phyloP scores from a whole-genome alignment of 2,329 filamentous ascomycete species.

The Fusarium sp. region DNA sequence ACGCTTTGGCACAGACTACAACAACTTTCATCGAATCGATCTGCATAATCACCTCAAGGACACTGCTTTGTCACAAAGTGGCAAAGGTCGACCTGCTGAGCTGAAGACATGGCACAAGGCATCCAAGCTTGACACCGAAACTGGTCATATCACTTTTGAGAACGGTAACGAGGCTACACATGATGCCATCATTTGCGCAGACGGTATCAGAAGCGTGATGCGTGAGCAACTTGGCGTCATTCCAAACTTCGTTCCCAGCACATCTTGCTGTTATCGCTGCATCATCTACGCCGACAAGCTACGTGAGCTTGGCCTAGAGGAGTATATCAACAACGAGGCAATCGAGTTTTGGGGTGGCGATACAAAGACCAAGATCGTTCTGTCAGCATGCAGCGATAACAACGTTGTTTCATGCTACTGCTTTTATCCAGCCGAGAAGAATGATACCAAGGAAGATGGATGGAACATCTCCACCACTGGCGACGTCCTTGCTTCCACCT shows the following conservation, averaged over 20 bases:
- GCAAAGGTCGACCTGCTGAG: neutral
- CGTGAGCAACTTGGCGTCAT: slow-evolving; percentile 2
- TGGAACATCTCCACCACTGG: slow-evolving; percentile 60
- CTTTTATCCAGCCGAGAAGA: slow-evolving; percentile 66
- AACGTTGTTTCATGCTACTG: slow-evolving; percentile 69
- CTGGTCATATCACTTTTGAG: neutral
- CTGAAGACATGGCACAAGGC: slow-evolving; percentile 6
- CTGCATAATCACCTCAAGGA: slow-evolving; percentile 11
- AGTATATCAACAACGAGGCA: slow-evolving; percentile 47
- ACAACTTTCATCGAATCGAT: slow-evolving; percentile 16
- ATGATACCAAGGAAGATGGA: slow-evolving; percentile 63
- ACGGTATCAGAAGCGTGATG: slow-evolving; percentile 8
- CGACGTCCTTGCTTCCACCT: slow-evolving; percentile 64
- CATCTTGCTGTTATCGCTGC: slow-evolving; percentile 14
- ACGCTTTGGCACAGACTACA: slow-evolving; percentile 9
- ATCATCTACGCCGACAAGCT: slow-evolving; percentile 14
- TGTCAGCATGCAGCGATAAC: slow-evolving; percentile 68
- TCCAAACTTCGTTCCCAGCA: neutral
- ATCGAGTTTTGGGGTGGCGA: slow-evolving; percentile 73
- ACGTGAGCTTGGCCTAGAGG: neutral
- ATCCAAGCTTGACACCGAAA: neutral
- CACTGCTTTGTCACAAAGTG: neutral
- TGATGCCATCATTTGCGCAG: slow-evolving; percentile 8
- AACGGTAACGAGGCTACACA: neutral
- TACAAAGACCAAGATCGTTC: slow-evolving; percentile 65